These are phyloP conservation scores for Sparassis latifolia DNA, from an alignment of 1,284 basidiomycete genomes.

Conservation along the genomic window DNA sequence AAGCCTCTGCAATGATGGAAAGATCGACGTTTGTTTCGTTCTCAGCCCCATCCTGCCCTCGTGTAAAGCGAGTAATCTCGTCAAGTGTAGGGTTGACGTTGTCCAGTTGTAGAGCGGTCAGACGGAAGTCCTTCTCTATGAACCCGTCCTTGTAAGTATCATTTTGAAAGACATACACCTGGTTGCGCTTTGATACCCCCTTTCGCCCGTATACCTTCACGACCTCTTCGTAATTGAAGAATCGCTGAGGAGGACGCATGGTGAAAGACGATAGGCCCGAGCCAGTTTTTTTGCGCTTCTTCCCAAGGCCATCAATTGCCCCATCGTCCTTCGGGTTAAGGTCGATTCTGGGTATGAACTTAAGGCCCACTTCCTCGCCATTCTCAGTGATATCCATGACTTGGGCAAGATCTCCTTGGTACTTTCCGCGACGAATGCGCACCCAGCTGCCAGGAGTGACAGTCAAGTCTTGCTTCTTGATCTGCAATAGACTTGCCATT, in stretches of 20 bases:
- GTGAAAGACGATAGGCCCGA: constrained; percentile 34
- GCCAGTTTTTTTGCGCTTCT: constrained; percentile 66
- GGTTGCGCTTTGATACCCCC: constrained; percentile 66
- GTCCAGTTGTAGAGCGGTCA: constrained; percentile 76
- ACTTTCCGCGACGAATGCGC: constrained; percentile 89
- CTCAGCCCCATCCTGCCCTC: constrained; percentile 57
- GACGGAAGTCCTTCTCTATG: constrained; percentile 93
- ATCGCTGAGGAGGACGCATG: constrained; percentile 84
- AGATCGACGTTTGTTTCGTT: constrained; percentile 66
- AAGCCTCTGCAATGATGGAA: constrained; percentile 83
- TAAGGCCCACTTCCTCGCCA: constrained; percentile 89
- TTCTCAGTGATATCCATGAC: constrained; percentile 92
- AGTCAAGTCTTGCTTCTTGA: constrained; percentile 89
- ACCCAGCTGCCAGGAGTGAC: constrained; percentile 92
- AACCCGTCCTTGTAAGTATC: constrained; percentile 95
- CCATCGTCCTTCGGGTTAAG: constrained; percentile 82
- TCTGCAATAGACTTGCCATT: constrained; percentile 95
- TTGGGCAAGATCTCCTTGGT: constrained; percentile 92
- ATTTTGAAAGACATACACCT: constrained; percentile 80
- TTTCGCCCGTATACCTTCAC: constrained; percentile 81
- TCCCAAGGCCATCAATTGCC: constrained; percentile 43
- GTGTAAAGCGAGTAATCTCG: constrained; percentile 89
- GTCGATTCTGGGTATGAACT: constrained; percentile 96
- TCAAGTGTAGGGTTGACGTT: constrained; percentile 94
- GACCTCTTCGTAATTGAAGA: constrained; percentile 95